These are phyloP conservation scores for Monascus purpureus DNA, from an alignment of 495 filamentous ascomycete genomes.

Conservation along the genomic window DNA sequence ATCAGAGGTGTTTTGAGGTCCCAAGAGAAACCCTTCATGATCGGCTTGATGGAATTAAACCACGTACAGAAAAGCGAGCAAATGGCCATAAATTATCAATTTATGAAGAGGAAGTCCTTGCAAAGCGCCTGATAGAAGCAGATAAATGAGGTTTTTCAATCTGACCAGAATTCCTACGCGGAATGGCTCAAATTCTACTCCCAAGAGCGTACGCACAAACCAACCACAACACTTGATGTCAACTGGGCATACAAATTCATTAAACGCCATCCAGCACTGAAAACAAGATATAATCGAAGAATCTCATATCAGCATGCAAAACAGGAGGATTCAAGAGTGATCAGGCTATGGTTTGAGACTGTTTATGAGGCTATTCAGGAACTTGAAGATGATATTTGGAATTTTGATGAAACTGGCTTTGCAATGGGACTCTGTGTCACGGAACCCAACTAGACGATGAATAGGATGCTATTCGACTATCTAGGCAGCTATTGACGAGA, in stretches of 20 bases:
- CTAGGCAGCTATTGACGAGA: too few species aligned
- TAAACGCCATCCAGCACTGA: conserved; percentile 2
- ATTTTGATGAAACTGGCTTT: too few species aligned
- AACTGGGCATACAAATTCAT: conserved; percentile 1
- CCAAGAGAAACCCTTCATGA: not conserved
- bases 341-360: conserved; percentile 5
- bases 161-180: not conserved
- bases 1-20: too few species aligned
- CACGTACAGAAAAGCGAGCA: not conserved
- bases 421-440: too few species aligned
- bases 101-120: too few species aligned
- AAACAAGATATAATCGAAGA: conserved; percentile 3
- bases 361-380: conserved; percentile 4
- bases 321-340: conserved; percentile 3
- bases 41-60: too few species aligned
- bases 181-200: not conserved
- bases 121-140: too few species aligned
- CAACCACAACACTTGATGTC: not conserved
- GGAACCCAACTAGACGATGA: too few species aligned
- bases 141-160: not conserved
- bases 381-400: conserved; percentile 9
- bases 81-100: not conserved
- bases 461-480: too few species aligned
- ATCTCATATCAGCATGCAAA: conserved; percentile 3
- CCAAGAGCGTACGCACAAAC: not conserved